phyloP scores from a whole-genome alignment of 805 yeast species.

The Metschnikowia peoriensis region DNA sequence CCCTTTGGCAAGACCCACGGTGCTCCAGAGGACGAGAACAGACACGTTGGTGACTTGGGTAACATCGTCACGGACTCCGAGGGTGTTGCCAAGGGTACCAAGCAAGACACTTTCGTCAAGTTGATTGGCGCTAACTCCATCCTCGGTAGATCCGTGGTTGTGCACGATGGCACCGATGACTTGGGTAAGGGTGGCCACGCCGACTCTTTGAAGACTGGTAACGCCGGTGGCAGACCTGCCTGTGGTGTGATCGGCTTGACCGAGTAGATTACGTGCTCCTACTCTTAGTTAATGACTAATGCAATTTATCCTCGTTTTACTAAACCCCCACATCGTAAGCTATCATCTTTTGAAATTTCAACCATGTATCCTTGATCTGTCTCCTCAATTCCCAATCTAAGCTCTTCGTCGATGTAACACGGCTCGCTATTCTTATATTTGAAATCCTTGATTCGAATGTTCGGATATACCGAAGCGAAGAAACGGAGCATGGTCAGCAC shows the following conservation, averaged over 20 bases:
- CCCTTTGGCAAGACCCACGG: conserved; percentile 89
- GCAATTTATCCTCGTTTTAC: not conserved
- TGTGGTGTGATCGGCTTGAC: conserved; percentile 95
- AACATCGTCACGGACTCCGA: conserved; percentile 82
- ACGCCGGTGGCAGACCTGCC: conserved; percentile 97
- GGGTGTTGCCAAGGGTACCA: conserved; percentile 91
- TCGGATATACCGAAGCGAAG: conserved; percentile 23
- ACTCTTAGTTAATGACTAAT: conserved; percentile 5
- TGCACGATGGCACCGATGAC: conserved; percentile 91
- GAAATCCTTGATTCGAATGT: conserved; percentile 26
- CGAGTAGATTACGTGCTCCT: conserved; percentile 22
- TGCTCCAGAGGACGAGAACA: conserved; percentile 76
- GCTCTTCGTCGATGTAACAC: conserved; percentile 40
- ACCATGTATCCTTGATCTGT: not conserved
- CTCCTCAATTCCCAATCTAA: conserved; percentile 4
- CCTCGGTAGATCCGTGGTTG: conserved; percentile 92
- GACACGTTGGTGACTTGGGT: conserved; percentile 97
- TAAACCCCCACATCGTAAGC: conserved; percentile 11
- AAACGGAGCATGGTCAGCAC: conserved; percentile 59
- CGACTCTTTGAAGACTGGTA: conserved; percentile 92
- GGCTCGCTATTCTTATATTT: conserved; percentile 53
- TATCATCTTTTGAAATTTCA: conserved; percentile 3
- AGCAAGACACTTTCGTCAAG: conserved; percentile 73
- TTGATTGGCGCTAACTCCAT: conserved; percentile 85
- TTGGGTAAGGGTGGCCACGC: conserved; percentile 92